These are phyloP conservation scores for Erythrophleum fordii DNA, from an alignment of 306 rosid species.

Conservation along the genomic window DNA sequence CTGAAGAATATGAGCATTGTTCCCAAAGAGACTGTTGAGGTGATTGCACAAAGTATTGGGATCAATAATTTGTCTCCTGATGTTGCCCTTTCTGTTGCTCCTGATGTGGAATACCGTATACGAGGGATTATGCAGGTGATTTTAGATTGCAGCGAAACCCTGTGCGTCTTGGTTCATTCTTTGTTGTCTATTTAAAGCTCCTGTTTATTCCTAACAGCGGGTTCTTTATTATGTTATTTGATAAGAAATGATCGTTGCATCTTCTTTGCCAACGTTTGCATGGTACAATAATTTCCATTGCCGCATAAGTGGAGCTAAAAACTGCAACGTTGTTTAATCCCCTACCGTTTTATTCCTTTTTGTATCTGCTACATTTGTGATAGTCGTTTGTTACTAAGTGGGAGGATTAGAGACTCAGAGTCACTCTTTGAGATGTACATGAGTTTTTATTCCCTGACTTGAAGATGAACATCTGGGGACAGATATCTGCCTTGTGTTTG, in stretches of 20 bases:
- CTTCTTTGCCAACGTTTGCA: background rate
- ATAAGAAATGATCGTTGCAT: background rate
- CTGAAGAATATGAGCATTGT: constrained; percentile 70
- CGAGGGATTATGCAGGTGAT: constrained; percentile 94
- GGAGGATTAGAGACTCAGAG: background rate
- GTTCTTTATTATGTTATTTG: background rate
- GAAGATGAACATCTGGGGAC: background rate
- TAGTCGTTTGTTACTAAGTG: background rate
- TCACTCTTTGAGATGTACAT: background rate
- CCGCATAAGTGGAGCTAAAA: background rate
- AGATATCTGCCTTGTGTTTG: background rate
- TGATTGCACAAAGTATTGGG: constrained; percentile 91
- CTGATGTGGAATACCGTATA: constrained; percentile 89
- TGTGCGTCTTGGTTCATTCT: background rate
- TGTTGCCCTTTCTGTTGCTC: constrained; percentile 72
- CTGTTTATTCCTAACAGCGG: background rate
- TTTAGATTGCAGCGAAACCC: background rate
- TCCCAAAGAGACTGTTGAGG: constrained; percentile 86
- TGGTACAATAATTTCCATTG: background rate
- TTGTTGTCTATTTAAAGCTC: background rate
- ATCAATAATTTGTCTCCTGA: constrained; percentile 72
- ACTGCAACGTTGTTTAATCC: background rate
- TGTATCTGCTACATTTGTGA: background rate
- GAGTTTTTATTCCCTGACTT: background rate
- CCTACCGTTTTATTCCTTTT: background rate